Evolutionary conservation across 306 rosid species (phyloP), one percentile per base, ranked within the genome.

Genomic region (Lupinus albus): DNA sequence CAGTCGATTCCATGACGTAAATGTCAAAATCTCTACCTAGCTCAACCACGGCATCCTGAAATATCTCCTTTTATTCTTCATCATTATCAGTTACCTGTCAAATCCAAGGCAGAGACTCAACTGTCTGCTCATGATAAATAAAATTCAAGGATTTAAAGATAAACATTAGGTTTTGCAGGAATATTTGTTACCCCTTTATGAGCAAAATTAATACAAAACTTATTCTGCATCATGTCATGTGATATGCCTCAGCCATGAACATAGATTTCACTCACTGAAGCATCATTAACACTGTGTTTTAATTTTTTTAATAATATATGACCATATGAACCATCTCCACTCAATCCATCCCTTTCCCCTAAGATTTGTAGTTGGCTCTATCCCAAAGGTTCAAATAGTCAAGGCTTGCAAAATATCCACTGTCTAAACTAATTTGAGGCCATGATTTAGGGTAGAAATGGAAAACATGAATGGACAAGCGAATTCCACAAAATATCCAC

Each of bases 61-160:
- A 41, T 25, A 68, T 46, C 33, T 25, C 47, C 32, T 58, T 50
- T n/a, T 73, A 58, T 54, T 54, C 72, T 15, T 21, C 54, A 25
- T 2, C 47, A 28, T 35, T 32, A 58, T 60, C 57, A 30, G 4
- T n/a, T 45, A 36, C 59, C 79, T 45, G 61, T 51, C 66, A 15
- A 54, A 58, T 42, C 33, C 20, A 30, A 12, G 7, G 13, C 12
- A 18, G 7, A 53, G 21, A 49, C 32, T 63, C 46, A 73, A 32
- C 17, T 2, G 17, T 41, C 18, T 15, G 64, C 44, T 42, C 44
- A 61, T 20, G 28, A 61, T 47, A 48, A 61, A 25, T 11, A 49
- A 6, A 46, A 8, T 28, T 68, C 32, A 62, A 61, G 45, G 57
- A 62, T 56, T 47, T 17, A 15, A 35, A 55, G 72, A 57, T 50